Conservation (phyloP, 164 flowering plant genomes). For the Litsea cubeba region DNA sequence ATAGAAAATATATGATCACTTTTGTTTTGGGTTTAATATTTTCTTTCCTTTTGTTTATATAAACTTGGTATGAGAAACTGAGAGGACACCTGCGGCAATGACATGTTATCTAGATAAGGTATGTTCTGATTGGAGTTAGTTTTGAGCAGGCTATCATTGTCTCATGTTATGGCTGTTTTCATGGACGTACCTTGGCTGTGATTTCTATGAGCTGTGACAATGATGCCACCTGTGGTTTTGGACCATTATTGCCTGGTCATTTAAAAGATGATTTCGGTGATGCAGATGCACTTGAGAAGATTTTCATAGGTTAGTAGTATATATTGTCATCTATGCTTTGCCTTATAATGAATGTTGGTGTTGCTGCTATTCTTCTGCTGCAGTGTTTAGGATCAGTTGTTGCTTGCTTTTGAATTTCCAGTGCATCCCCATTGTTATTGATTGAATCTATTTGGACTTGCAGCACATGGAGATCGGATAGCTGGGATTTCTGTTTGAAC, state of each 20-base stretch:
- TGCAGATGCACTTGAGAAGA: constrained; percentile 64
- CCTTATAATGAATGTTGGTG: background rate
- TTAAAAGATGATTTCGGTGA: constrained; percentile 95
- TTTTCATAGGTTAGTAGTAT: constrained; percentile 65
- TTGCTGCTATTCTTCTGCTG: background rate
- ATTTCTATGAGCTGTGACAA: constrained; percentile 99
- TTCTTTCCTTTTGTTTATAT: no score
- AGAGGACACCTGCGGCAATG: no score
- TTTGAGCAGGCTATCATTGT: constrained; percentile 77
- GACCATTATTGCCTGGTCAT: constrained; percentile 86
- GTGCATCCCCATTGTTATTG: background rate
- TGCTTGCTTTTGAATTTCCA: background rate
- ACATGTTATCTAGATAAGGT: background rate
- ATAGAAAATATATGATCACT: background rate
- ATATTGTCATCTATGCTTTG: background rate
- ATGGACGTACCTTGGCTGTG: constrained; percentile 90
- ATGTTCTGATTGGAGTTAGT: background rate
- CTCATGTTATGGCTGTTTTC: constrained; percentile 98
- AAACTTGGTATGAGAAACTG: no score
- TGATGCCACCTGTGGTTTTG: constrained; percentile 94
- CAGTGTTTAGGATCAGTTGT: background rate
- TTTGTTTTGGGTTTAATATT: background rate
- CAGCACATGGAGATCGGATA: constrained; percentile 76
- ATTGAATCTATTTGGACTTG: constrained; percentile 15
- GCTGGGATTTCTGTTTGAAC: constrained; percentile 98